Evolutionary conservation across 768 basidiomycete species (phyloP).

Genomic region (Hericium erinaceus): DNA sequence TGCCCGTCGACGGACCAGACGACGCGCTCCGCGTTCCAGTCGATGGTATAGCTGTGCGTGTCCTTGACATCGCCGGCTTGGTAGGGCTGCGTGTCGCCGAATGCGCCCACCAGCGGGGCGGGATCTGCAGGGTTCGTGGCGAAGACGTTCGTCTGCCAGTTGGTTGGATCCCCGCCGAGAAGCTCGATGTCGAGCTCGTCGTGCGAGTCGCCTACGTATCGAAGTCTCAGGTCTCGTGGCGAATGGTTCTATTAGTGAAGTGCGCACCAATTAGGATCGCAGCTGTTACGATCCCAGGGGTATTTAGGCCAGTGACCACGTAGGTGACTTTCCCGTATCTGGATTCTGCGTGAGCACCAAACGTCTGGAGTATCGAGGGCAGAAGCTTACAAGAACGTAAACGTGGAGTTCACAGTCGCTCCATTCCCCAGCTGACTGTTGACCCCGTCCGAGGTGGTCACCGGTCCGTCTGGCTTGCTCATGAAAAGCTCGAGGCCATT

Average conservation of each 20-base stretch:
- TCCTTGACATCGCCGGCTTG: constrained; percentile 10
- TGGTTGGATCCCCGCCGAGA: constrained; percentile 26
- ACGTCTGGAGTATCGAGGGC: background rate
- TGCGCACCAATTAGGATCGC: constrained; percentile 30
- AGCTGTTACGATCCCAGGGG: constrained; percentile 31
- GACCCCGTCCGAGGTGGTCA: constrained; percentile 23
- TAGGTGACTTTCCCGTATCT: constrained; percentile 30
- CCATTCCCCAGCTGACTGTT: constrained; percentile 29
- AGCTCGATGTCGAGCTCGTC: constrained; percentile 38
- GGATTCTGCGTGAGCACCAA: background rate
- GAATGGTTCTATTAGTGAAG: background rate
- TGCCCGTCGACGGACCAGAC: constrained; percentile 31
- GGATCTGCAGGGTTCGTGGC: constrained; percentile 22
- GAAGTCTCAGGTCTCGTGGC: background rate
- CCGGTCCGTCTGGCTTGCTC: constrained; percentile 21
- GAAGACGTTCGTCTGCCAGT: constrained; percentile 36
- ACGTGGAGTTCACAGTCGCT: constrained; percentile 34
- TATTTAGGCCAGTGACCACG: constrained; percentile 23
- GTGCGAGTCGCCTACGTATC: constrained; percentile 1
- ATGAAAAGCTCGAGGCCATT: constrained; percentile 26
- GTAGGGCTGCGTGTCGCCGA: constrained; percentile 25
- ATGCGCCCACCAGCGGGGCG: constrained; percentile 28
- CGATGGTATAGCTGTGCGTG: constrained; percentile 29
- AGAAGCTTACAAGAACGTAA: constrained; percentile 21
- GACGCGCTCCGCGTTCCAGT: constrained; percentile 30